A percentile compares a stretch with the other conserved stretches of the same genome.
Evolutionary conservation across 768 basidiomycete species (phyloP).

Genomic region (Clitopilus hobsonii): DNA sequence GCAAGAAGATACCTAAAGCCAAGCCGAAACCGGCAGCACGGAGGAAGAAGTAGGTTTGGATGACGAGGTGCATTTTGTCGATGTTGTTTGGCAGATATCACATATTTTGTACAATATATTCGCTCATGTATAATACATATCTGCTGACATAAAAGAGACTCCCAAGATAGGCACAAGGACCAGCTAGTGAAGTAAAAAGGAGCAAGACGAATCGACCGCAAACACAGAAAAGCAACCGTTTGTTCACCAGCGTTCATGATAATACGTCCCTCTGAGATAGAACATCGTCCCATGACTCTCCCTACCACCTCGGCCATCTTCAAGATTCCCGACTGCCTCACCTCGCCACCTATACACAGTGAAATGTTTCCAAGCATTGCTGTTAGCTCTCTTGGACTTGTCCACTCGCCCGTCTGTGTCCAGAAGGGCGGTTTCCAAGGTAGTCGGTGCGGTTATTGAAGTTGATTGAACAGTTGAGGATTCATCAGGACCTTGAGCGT

Average conservation of each 20-base stretch:
- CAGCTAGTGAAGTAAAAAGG: background rate
- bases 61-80: background rate
- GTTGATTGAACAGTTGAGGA: constrained; percentile 24
- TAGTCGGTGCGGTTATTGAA: constrained; percentile 37
- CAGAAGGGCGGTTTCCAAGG: constrained; percentile 47
- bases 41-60: too few relatives aligned
- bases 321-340: constrained; percentile 15
- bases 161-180: background rate
- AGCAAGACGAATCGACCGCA: too few relatives aligned
- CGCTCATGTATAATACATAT: background rate
- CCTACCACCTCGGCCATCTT: constrained; percentile 33
- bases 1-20: constrained; percentile 18
- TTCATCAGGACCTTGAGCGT: constrained; percentile 18
- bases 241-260: constrained; percentile 22
- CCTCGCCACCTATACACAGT: constrained; percentile 50
- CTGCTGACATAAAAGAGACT: constrained; percentile 5
- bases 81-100: background rate
- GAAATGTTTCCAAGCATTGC: constrained; percentile 55
- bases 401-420: constrained; percentile 48
- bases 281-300: constrained; percentile 46
- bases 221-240: background rate
- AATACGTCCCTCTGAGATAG: constrained; percentile 40
- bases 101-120: background rate
- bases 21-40: too few relatives aligned
- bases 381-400: constrained; percentile 35